Conservation (phyloP, 2,329 filamentous ascomycete species). For the Colletotrichum acutatum region DNA sequence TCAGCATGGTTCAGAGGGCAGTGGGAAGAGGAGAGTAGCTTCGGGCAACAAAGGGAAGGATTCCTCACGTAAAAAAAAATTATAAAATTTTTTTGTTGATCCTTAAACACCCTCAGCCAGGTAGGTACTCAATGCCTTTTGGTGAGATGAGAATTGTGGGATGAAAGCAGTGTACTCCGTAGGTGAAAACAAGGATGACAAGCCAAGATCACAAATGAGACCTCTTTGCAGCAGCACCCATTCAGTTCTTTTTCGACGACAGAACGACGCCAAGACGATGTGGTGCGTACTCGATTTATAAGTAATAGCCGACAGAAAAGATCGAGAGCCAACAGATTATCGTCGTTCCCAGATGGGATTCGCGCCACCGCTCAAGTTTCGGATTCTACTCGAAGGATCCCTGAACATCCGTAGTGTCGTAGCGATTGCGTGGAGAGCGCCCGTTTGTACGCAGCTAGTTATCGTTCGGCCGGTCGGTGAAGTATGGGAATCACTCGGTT, state of each 20-base stretch:
- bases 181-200: not conserved
- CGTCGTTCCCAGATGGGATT: not conserved
- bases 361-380: not conserved
- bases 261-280: not conserved
- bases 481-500: not conserved
- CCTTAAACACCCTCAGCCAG: not conserved
- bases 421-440: constrained; percentile 6
- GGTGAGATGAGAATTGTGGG: not conserved
- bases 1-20: not conserved
- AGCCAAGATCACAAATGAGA: not conserved
- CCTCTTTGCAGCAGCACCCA: not conserved
- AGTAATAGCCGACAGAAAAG: not conserved
- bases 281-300: not conserved
- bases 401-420: not conserved
- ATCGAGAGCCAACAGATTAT: not conserved
- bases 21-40: no score
- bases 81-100: no score
- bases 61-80: no score
- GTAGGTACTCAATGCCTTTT: not conserved
- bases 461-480: constrained; percentile 7
- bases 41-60: no score
- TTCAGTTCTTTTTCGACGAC: not conserved
- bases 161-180: not conserved
- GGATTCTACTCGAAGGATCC: constrained; percentile 1
- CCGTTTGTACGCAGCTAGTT: constrained; percentile 3